Evolutionary conservation across 108 stramenopile genomes (phyloP), one percentile per base, ranked within the genome.

Genomic region (Fragilaria crotonensis): DNA sequence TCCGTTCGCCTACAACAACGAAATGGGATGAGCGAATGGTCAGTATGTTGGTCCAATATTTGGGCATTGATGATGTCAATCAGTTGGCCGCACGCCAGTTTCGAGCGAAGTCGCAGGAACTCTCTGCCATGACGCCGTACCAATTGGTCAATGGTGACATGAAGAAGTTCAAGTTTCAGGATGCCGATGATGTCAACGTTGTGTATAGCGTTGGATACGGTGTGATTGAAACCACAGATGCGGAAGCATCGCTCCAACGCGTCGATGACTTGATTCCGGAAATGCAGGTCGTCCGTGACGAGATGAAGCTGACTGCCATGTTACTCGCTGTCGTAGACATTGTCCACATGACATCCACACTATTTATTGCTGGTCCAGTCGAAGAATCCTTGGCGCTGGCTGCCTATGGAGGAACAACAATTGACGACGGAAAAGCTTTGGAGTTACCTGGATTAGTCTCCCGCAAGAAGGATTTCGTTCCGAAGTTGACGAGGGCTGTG

Each of bases 161-260:
- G 20, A 75, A 75, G 64, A 30, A 29, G 18, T 75, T 75, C 55
- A 55, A n/a, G 17, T 63, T 63, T 14, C 29, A 72, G 7, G 58
- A 45, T 48, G 58, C 45, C 30, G 66, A 61, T 7, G 62, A 60
- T 22, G 48, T 47, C 33, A 19, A 41, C 4, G 56, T 48, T 25
- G 9, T 46, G 25, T 45, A 56, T 20, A 63, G 50, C 25, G 52
- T 75, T 23, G 73, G 30, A 14, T 75, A 69, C 36, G 68, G 68
- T 14, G 73, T 75, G 14, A 54, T 69, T 45, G 73, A 75, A 52
- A 75, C 73, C 7, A 75, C 73, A 4, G 73, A 75, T 56, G 45
- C 62, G 5, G 58, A 23, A 5, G 23, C 58, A 21, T 59, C 58
- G 14, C 4, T 59, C 4, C 44, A 9, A n/a, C 33, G 58, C 4